A percentile compares a stretch with the other conserved stretches of the same genome.
Evolutionary conservation across 1,139 yeast species (phyloP).

Genomic region (Pichia sp.): DNA sequence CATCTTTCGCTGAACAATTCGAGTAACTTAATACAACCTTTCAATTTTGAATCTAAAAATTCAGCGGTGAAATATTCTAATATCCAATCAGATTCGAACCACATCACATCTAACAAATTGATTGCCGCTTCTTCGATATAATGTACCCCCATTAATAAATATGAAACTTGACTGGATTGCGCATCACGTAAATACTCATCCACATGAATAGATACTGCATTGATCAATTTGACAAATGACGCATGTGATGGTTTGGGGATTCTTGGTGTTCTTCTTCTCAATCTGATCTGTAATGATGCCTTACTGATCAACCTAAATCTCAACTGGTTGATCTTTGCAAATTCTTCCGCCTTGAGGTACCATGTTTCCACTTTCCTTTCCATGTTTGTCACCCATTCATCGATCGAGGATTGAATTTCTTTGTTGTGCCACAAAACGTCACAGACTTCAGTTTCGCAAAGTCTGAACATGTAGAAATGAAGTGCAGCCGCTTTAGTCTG

Average conservation of each 20-base stretch:
- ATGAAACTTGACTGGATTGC: conserved; percentile 20
- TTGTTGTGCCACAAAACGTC: conserved; percentile 22
- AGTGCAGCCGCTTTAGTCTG: conserved; percentile 21
- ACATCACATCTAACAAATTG: conserved; percentile 22
- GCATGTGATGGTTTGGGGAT: conserved; percentile 18
- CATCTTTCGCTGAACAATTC: conserved; percentile 21
- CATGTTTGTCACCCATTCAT: conserved; percentile 20
- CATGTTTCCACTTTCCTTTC: conserved; percentile 20
- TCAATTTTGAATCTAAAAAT: conserved; percentile 16
- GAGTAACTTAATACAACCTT: conserved; percentile 16
- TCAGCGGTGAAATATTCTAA: conserved; percentile 16
- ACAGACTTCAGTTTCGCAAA: conserved; percentile 21
- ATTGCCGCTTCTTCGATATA: conserved; percentile 22
- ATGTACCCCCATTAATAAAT: conserved; percentile 23
- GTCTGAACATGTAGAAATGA: conserved; percentile 21
- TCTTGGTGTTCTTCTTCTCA: conserved; percentile 24
- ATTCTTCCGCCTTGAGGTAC: conserved; percentile 25
- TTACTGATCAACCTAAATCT: conserved; percentile 24
- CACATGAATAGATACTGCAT: conserved; percentile 17
- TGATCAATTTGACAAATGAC: conserved; percentile 18
- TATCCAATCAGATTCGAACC: conserved; percentile 24
- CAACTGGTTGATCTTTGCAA: conserved; percentile 24
- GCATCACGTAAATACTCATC: conserved; percentile 24
- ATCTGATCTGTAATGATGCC: conserved; percentile 20
- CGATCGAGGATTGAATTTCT: conserved; percentile 13